Percentiles rank a stretch among this genome's conserved stretches.
Evolutionary conservation across 805 yeast species (phyloP).

Genomic region (Candida dajiaensis): DNA sequence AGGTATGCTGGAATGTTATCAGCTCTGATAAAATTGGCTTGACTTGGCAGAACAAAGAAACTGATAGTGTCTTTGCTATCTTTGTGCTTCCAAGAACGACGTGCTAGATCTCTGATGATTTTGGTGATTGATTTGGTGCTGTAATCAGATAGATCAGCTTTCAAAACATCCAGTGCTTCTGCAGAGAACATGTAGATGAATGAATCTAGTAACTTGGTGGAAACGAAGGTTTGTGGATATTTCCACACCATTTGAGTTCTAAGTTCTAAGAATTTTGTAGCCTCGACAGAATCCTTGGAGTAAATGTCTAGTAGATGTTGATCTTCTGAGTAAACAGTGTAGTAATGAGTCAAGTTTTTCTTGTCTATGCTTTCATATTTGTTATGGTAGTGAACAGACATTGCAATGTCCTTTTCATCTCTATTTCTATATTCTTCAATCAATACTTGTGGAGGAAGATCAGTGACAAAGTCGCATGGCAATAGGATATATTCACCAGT

Average conservation of each 20-base stretch:
- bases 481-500: constrained; percentile 62
- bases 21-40: constrained; percentile 66
- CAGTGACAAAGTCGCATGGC: constrained; percentile 93
- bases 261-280: constrained; percentile 63
- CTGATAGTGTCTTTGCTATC: constrained; percentile 53
- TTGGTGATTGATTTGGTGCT: constrained; percentile 48
- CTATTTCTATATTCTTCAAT: constrained; percentile 78
- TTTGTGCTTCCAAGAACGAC: constrained; percentile 88
- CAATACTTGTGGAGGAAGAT: constrained; percentile 83
- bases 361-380: constrained; percentile 72
- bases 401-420: constrained; percentile 60
- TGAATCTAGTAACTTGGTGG: constrained; percentile 70
- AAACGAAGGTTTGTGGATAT: constrained; percentile 70
- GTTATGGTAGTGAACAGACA: constrained; percentile 74
- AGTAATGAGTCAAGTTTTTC: constrained; percentile 61
- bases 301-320: constrained; percentile 63
- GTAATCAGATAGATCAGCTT: constrained; percentile 25
- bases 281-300: constrained; percentile 61
- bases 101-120: constrained; percentile 77
- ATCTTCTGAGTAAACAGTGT: constrained; percentile 56
- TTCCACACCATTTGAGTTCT: constrained; percentile 90
- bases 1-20: constrained; percentile 76
- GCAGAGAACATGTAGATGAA: constrained; percentile 61
- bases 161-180: constrained; percentile 47
- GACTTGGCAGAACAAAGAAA: constrained; percentile 63